Evolutionary conservation across 768 basidiomycete species (phyloP).

Genomic region (Polyporus arcularius): DNA sequence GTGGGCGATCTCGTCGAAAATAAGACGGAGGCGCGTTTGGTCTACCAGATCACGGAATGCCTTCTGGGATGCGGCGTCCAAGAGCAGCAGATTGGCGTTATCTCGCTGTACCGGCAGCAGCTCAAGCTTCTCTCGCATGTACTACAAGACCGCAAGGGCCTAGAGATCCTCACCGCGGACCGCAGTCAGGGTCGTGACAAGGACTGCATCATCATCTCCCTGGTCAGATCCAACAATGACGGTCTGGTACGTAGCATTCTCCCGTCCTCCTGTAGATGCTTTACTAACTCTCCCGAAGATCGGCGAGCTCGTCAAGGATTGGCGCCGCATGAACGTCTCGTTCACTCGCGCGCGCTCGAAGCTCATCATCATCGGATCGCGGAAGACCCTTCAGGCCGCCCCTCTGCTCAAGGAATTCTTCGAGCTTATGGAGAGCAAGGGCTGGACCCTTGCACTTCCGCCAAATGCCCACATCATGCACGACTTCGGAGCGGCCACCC

Average conservation of each 20-base stretch:
- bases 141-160: constrained; percentile 51
- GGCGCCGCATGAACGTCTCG: constrained; percentile 95
- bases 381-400: constrained; percentile 66
- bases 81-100: constrained; percentile 77
- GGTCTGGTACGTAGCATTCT: constrained; percentile 59
- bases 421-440: constrained; percentile 63
- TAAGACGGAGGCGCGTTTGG: constrained; percentile 70
- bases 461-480: constrained; percentile 57
- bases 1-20: constrained; percentile 93
- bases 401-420: constrained; percentile 76
- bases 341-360: constrained; percentile 93
- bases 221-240: constrained; percentile 85
- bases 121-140: constrained; percentile 82
- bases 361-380: constrained; percentile 87
- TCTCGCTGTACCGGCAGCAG: constrained; percentile 94
- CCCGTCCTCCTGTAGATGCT: background rate
- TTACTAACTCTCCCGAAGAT: constrained; percentile 49
- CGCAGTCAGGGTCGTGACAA: constrained; percentile 95
- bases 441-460: constrained; percentile 71
- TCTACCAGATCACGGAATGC: constrained; percentile 66
- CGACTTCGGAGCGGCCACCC: constrained; percentile 26
- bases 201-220: constrained; percentile 89
- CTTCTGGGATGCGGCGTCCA: constrained; percentile 65
- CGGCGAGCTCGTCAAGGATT: constrained; percentile 92
- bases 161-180: constrained; percentile 92